Base-by-base conservation (phyloP, 495 filamentous ascomycete species). In the Penicillium verhagenii region DNA sequence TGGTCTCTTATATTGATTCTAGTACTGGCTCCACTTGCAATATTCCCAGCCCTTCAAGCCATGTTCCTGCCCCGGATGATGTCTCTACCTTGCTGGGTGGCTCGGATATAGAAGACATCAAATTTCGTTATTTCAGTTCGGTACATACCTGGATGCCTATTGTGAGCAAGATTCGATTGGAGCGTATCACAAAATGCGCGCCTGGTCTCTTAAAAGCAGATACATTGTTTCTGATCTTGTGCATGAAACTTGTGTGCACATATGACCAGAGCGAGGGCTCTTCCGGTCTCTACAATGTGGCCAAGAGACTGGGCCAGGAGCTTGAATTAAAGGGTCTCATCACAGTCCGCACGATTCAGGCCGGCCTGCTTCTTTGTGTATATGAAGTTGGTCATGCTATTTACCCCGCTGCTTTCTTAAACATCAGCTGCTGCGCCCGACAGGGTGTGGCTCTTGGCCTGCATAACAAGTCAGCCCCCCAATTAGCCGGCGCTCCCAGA, bases 121-220 rank as follows among this genome's bases (percentile, higher is more conserved):
- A 46, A 26, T 23, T 13, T 14, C 19, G 23, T 1, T 46, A 46
- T 26, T 46, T 46, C 16, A 16, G 19, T 24, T 46, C 43, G 7
- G 23, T 26, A n/a, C 43, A 46, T 28, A 26, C 19, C 6, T 46
- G 43, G 43, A 46, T 46, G 43, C 43, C 43, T 16, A 46, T 46
- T 26, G 25, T 46, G n/a, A 46, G 43, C 43, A 23, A 46, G 16
- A 46, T 46, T 2, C 43, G 43, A 8, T 46, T 46, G 43, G 24
- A 46, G 11, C 43, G 23, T 9, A 25, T 46, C 23, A 24, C 19
- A 8, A 1, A 25, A 9, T 26, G 23, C 13, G 23, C 14, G 11
- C n/a, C 25, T 9, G 18, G 25, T 1, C n/a, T 26, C 11, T 16
- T 46, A 4, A 23, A 23, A 26, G 1, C 43, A 24, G 43, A 46